Percentiles rank a stretch among this genome's conserved stretches.
phyloP scores from a whole-genome alignment of 164 flowering plant species.

The Hamamelis virginiana region DNA sequence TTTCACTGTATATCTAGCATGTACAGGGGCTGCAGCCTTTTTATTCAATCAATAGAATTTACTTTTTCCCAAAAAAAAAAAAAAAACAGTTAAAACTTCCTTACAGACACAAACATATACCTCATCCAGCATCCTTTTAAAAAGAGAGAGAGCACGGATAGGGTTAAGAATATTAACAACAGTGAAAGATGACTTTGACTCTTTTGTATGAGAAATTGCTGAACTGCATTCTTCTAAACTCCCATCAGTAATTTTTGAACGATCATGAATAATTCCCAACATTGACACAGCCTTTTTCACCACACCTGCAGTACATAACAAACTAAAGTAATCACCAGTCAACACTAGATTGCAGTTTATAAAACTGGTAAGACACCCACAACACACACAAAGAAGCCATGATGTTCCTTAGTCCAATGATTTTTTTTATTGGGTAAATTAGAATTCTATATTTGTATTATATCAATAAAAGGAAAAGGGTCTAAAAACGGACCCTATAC shows the following conservation, averaged over 20 bases:
- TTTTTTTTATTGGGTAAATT: too few species aligned
- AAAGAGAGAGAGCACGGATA: slow-evolving; percentile 52
- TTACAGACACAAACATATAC: slow-evolving; percentile 31
- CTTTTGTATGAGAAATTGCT: slow-evolving; percentile 57
- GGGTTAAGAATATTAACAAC: slow-evolving; percentile 50
- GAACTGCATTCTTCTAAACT: slow-evolving; percentile 39
- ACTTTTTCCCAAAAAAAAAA: too few species aligned
- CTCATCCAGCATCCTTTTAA: slow-evolving; percentile 76
- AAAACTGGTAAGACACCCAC: too few species aligned
- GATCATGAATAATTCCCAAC: slow-evolving; percentile 61
- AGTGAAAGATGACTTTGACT: slow-evolving; percentile 35
- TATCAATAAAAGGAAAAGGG: too few species aligned
- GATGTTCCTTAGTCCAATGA: too few species aligned
- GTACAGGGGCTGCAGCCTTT: too few species aligned
- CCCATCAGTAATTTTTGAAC: slow-evolving; percentile 45
- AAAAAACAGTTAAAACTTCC: background rate
- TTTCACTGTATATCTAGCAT: too few species aligned
- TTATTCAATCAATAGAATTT: too few species aligned
- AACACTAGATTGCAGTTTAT: too few species aligned
- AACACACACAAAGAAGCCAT: background rate
- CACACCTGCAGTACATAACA: slow-evolving; percentile 43
- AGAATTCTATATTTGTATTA: too few species aligned
- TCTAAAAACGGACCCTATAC: too few species aligned
- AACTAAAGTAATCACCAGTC: background rate
- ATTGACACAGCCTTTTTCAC: slow-evolving; percentile 52